Evolutionary conservation across 306 rosid genomes (phyloP).

Genomic region (Cucumis hystrix): DNA sequence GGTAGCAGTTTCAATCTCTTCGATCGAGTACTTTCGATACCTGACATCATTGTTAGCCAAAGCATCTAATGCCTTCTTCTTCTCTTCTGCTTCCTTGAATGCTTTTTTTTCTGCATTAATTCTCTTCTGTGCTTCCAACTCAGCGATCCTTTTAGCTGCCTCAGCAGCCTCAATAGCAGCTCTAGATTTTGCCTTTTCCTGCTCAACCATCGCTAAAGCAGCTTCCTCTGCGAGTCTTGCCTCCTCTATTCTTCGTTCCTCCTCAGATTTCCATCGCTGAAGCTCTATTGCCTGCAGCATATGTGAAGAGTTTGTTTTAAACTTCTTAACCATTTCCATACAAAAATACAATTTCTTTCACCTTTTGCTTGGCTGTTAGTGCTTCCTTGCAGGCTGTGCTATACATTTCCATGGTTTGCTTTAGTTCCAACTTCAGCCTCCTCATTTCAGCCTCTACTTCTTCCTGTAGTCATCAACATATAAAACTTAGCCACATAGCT

Average conservation of each 20-base stretch:
- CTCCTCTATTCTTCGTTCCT: slow-evolving; percentile 63
- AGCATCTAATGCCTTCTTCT: slow-evolving; percentile 43
- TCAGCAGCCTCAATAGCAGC: slow-evolving; percentile 90
- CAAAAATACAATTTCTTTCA: not conserved
- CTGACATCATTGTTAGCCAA: slow-evolving; percentile 35
- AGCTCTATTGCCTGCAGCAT: slow-evolving; percentile 63
- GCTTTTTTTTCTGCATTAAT: slow-evolving; percentile 65
- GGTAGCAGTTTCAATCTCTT: slow-evolving; percentile 82
- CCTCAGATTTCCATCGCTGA: slow-evolving; percentile 79
- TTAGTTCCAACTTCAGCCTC: slow-evolving; percentile 80
- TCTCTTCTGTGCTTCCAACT: slow-evolving; percentile 75
- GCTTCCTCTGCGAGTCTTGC: slow-evolving; percentile 71
- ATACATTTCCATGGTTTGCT: slow-evolving; percentile 95
- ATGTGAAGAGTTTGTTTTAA: slow-evolving; percentile 9
- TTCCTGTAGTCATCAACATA: slow-evolving; percentile 35
- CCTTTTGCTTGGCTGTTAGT: slow-evolving; percentile 72
- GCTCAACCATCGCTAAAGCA: slow-evolving; percentile 56
- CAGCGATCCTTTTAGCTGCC: slow-evolving; percentile 71
- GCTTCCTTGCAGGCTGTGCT: slow-evolving; percentile 97
- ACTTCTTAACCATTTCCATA: not conserved
- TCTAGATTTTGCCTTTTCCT: slow-evolving; percentile 67
- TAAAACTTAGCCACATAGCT: not conserved
- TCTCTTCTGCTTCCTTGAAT: slow-evolving; percentile 60
- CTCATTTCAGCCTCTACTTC: slow-evolving; percentile 88
- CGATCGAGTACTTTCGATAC: slow-evolving; percentile 67